Base-by-base conservation (phyloP, 1,284 basidiomycete genomes). In the Apiotrichum siamense region DNA sequence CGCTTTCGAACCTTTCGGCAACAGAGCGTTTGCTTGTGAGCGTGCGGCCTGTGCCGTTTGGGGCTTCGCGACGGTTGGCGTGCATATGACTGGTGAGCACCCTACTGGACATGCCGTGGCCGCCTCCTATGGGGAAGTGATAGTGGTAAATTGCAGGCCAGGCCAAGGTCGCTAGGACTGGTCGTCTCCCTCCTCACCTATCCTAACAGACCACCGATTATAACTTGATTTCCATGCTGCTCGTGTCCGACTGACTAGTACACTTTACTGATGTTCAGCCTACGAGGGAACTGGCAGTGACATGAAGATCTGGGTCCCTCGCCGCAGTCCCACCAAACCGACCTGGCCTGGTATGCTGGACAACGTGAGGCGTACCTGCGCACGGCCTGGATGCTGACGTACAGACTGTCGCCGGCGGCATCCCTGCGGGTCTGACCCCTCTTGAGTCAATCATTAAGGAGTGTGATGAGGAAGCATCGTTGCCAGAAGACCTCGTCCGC, bases 391-490 rank as follows among this genome's bases (percentile, higher is more conserved):
- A 9, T 13, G 23, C 48, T 49, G 33, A 76, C 35, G n/a, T 15
- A 1, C 41, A 75, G 71, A 63, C 75, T 3, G 76, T 80, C 1
- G 79, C 78, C 0, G 80, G 80, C 7, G 80, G 80, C 7, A 80
- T 80, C 47, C 73, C 77, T 0, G 82, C 84, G 7, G 89, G 92
- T 2, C 84, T 87, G 73, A 71, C 77, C 0, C 77, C 82, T 0
- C 81, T 87, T 47, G 86, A 92, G 49, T 80, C 84, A 4, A 78
- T 97, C 47, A 80, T 96, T 37, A 93, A 96, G 65, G 94, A 98
- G 73, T 87, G 88, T 58, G 84, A 84, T 77, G 93, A 97, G 66
- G 92, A 97, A 72, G 93, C 90, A 15, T 88, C 83, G 59, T 78
- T 96, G 20, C 76, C 79, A 1, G 82, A 83, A 47, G 69, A 77